phyloP scores from a whole-genome alignment of 2,329 filamentous ascomycete species.

The Ceratocystiopsis brevicomis region DNA sequence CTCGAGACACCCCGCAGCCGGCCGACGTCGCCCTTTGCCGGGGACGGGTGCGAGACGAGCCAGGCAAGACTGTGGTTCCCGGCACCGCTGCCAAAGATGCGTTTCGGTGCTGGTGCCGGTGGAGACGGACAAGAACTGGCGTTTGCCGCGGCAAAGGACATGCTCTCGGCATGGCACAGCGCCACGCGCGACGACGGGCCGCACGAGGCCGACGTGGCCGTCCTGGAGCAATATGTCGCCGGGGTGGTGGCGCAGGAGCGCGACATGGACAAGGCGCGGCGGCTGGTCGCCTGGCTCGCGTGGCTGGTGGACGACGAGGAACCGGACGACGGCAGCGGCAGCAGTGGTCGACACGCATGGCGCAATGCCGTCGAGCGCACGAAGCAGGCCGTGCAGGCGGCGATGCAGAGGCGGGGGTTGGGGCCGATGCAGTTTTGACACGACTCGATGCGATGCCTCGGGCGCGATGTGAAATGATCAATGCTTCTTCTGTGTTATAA shows the following conservation, averaged over 20 bases:
- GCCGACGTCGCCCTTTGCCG: no score
- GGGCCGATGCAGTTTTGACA: slow-evolving; percentile 30
- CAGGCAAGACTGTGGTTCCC: slow-evolving; percentile 28
- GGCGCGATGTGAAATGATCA: no score
- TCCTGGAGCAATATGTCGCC: slow-evolving; percentile 52
- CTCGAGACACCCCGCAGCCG: slow-evolving; percentile 16
- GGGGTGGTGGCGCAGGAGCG: slow-evolving; percentile 57
- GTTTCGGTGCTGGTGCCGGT: slow-evolving; percentile 26
- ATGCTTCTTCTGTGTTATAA: no score
- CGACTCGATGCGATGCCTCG: neutral
- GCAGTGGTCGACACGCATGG: slow-evolving; percentile 8
- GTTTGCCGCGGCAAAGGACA: slow-evolving; percentile 46
- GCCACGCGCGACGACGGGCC: slow-evolving; percentile 59
- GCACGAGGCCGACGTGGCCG: slow-evolving; percentile 56
- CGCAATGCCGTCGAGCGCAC: no score
- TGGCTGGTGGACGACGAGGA: slow-evolving; percentile 32
- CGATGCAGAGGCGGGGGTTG: slow-evolving; percentile 36
- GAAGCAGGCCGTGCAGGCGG: slow-evolving; percentile 27
- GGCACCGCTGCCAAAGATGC: slow-evolving; percentile 23
- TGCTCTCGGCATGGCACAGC: slow-evolving; percentile 56
- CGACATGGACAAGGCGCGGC: slow-evolving; percentile 75
- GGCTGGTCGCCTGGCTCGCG: slow-evolving; percentile 58
- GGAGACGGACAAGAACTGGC: slow-evolving; percentile 12
- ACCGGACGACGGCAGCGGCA: slow-evolving; percentile 8
- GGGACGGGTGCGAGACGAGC: neutral